phyloP scores from a whole-genome alignment of 176 grass and related monocot species.

The Leersia perrieri region DNA sequence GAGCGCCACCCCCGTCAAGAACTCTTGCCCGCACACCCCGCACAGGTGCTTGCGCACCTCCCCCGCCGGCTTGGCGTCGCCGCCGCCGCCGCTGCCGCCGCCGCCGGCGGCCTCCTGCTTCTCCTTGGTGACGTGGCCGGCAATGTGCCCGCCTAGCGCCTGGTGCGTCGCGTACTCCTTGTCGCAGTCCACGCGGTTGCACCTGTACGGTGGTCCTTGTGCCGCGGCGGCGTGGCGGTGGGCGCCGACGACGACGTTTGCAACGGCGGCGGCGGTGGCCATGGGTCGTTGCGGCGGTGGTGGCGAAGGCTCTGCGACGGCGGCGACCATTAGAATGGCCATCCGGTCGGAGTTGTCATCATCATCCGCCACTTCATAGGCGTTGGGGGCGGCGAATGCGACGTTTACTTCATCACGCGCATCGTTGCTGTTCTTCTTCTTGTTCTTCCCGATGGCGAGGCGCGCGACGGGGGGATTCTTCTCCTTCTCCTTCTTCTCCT shows the following conservation, averaged over 20 bases:
- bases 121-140: constrained; percentile 33
- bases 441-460: background rate
- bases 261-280: no score
- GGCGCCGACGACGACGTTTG: no score
- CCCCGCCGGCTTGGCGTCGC: background rate
- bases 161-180: constrained; percentile 22
- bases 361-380: background rate
- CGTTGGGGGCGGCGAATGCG: background rate
- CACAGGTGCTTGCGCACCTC: constrained; percentile 20
- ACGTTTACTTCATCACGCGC: background rate
- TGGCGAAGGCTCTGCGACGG: no score
- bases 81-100: background rate
- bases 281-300: no score
- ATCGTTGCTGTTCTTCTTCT: no score
- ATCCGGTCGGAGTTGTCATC: no score
- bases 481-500: no score
- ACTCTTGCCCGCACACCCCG: constrained; percentile 4
- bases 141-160: constrained; percentile 40
- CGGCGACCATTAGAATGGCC: no score
- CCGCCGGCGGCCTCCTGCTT: background rate
- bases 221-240: no score
- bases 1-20: constrained; percentile 16
- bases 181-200: constrained; percentile 3
- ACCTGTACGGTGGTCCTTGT: constrained; percentile 17
- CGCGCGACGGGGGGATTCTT: no score